Conservation (phyloP, 805 yeast genomes). For the Barnettozyma siamensis region DNA sequence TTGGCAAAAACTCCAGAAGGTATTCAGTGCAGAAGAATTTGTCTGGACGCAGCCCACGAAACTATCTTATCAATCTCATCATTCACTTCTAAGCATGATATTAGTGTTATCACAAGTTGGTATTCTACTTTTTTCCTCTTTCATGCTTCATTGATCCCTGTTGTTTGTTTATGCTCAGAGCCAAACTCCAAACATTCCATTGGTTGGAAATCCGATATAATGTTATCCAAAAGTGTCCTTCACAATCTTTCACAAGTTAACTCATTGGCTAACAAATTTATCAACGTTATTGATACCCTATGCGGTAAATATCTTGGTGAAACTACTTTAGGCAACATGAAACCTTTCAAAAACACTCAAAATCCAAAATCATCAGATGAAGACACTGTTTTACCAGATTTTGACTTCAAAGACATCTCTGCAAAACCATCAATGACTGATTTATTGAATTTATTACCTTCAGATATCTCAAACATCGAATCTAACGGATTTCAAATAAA, state of each 20-base stretch:
- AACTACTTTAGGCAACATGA: constrained; percentile 9
- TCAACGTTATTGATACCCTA: constrained; percentile 40
- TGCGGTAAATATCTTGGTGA: constrained; percentile 27
- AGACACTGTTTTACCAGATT: constrained; percentile 18
- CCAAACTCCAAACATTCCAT: constrained; percentile 39
- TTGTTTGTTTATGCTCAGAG: constrained; percentile 48
- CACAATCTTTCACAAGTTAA: constrained; percentile 35
- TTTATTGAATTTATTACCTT: constrained; percentile 19
- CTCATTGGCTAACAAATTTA: constrained; percentile 40
- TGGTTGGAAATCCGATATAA: constrained; percentile 40
- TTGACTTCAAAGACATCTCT: constrained; percentile 24
- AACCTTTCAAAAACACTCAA: neutral
- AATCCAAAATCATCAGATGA: neutral
- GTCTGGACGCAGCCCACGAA: constrained; percentile 45
- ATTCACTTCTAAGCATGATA: constrained; percentile 29
- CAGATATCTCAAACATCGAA: constrained; percentile 21
- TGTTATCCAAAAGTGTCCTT: constrained; percentile 35
- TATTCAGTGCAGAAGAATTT: constrained; percentile 43
- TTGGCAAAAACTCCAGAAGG: constrained; percentile 37
- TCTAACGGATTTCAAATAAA: neutral
- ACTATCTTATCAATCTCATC: constrained; percentile 45
- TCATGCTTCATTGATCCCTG: constrained; percentile 57
- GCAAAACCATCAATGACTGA: constrained; percentile 18
- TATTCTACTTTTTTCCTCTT: constrained; percentile 57
- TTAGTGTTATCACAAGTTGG: constrained; percentile 53